Evolutionary conservation across 169 alveolate species (phyloP).

Genomic region (Amoebophrya sp.): DNA sequence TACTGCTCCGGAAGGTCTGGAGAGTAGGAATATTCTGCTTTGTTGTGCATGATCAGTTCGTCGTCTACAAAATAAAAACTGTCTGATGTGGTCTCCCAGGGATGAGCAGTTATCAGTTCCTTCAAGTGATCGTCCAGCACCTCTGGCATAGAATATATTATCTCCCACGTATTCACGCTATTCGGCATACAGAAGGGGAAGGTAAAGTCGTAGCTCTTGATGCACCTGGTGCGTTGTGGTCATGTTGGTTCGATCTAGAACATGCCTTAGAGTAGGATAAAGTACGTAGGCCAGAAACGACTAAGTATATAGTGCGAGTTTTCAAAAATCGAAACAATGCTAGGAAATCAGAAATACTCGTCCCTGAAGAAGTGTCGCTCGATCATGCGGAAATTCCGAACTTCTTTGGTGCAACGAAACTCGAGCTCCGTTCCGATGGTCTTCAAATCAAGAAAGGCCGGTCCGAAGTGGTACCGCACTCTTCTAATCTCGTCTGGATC

Average conservation of each 20-base stretch:
- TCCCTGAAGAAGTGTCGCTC: conserved; percentile 71
- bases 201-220: conserved; percentile 63
- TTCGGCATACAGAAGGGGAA: conserved; percentile 71
- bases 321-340: background rate
- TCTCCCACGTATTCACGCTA: conserved; percentile 67
- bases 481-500: conserved; percentile 58
- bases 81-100: conserved; percentile 70
- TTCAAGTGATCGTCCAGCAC: conserved; percentile 53
- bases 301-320: background rate
- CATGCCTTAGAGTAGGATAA: no score
- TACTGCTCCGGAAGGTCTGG: no score
- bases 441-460: conserved; percentile 63
- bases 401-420: conserved; percentile 60
- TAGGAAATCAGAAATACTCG: conserved; percentile 32
- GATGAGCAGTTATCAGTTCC: conserved; percentile 59
- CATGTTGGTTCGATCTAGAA: no score
- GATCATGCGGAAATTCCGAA: conserved; percentile 64
- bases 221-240: background rate
- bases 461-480: conserved; percentile 68
- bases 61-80: conserved; percentile 68
- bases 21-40: conserved; percentile 53
- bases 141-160: conserved; percentile 64
- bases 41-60: conserved; percentile 65
- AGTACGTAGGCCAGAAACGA: no score
- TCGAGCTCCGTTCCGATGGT: conserved; percentile 62